Evolutionary conservation across 1,139 yeast genomes (phyloP), one percentile per base, ranked within the genome.

Genomic region (Suhomyces wounanorum): DNA sequence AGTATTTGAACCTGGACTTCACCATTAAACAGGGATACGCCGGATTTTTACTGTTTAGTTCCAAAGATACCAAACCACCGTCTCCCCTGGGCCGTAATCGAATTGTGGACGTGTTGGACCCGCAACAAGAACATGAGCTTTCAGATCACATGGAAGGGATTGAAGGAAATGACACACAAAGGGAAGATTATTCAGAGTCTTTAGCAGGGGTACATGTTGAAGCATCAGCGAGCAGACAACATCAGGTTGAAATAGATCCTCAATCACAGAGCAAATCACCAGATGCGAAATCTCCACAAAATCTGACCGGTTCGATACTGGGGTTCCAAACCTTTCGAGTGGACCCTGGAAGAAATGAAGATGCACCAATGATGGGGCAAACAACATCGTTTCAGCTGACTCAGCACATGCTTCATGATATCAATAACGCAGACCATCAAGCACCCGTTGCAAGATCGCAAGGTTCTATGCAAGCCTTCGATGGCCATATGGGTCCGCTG

Each of bases 41-140:
- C 1, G 74, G 73, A 2, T 70, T 70, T 45, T 55, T 67, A 14
- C 69, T 63, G 69, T 70, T 69, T 54, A 67, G 66, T 47, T 59
- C 57, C 36, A 56, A 54, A 45, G 59, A 55, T 28, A 40, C 43
- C 43, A 50, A 52, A 36, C 47, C 51, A n/a, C 13, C 25, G 17
- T 40, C 55, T 31, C 44, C 52, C 13, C 17, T 50, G 21, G 39
- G 49, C 17, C 39, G 51, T 50, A 41, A 52, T 41, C 17, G 54
- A 35, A 45, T 55, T 7, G 49, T 53, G n/a, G 59, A 57, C 41
- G 55, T 54, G 11, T 44, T 56, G 21, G 61, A 57, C 23, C 17
- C 13, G 14, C 31, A 33, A 8, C 40, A 31, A 14, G 44, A 21
- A 30, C 3, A 31, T 5, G 35, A 18, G 37, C 18, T 25, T 14